A percentile compares a stretch with the other conserved stretches of the same genome.
Evolutionary conservation across 495 filamentous ascomycete genomes (phyloP).

Genomic region (Penicillium bovifimosum): DNA sequence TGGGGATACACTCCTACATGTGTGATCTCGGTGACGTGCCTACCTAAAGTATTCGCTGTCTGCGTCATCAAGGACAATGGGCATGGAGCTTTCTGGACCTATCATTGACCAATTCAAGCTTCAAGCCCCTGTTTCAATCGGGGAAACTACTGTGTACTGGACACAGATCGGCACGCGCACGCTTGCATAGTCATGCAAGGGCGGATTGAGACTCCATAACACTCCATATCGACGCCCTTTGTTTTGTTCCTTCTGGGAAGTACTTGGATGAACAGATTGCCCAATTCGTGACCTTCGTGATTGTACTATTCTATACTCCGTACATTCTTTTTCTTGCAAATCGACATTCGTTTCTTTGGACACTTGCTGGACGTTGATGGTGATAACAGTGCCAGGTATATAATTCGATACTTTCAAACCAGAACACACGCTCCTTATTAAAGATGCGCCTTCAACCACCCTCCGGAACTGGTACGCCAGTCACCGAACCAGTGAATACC

Average conservation of each 20-base stretch:
- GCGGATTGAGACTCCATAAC: slow-evolving; percentile 5
- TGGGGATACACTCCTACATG: background rate
- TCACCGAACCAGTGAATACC: background rate
- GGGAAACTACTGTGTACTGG: background rate
- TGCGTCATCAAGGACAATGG: slow-evolving; percentile 11
- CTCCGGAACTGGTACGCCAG: slow-evolving; percentile 14
- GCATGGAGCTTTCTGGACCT: slow-evolving; percentile 1
- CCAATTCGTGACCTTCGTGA: background rate
- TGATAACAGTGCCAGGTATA: slow-evolving; percentile 9
- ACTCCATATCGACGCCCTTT: slow-evolving; percentile 1
- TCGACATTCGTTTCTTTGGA: slow-evolving; percentile 1
- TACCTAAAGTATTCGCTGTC: background rate
- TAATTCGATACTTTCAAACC: slow-evolving; percentile 8
- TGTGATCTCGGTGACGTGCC: background rate
- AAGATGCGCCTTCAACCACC: slow-evolving; percentile 22
- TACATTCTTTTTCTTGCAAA: background rate
- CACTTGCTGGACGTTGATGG: slow-evolving; percentile 4
- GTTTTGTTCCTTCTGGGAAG: background rate
- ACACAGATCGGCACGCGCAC: slow-evolving; percentile 8
- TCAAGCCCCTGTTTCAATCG: slow-evolving; percentile 5
- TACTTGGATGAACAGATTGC: background rate
- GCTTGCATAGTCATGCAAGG: slow-evolving; percentile 12
- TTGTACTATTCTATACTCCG: slow-evolving; percentile 5
- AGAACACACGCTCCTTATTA: background rate
- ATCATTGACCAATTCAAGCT: slow-evolving; percentile 8